Evolutionary conservation across 768 basidiomycete species (phyloP), one percentile per base, ranked within the genome.

Genomic region (Amanita pallidorosea): DNA sequence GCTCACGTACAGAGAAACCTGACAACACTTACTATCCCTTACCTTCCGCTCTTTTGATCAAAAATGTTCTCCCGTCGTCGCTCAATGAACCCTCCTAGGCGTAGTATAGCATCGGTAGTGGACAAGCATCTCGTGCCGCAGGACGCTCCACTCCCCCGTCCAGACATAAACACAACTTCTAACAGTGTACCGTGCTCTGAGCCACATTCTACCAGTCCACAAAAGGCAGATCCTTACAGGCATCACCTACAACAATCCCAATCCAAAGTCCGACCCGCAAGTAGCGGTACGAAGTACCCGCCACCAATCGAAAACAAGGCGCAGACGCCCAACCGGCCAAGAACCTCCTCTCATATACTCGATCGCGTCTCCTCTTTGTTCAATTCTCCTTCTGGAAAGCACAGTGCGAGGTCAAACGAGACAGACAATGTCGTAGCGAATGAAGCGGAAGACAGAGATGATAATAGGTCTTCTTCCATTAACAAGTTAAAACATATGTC

Each of bases 1-100:
- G 27, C 12, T 45, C 29, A 2, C 9, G 8, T 18, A 2, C 43
- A 25, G 13, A 43, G 42, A 43, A 22, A 13, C 25, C 23, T n/a
- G 29, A 41, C 25, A 22, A 25, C 17, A 15, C 13, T 20, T 1
- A 23, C 45, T 13, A 13, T 47, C 31, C 45, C 25, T 45, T 35
- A 11, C 31, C 18, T 9, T 23, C 9, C 17, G 5, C 37, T 38
- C 27, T 17, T 27, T 40, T 23, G 20, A 18, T 48, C 43, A 29
- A 18, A n/a, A 45, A 40, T 49, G 45, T 49, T 49, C 47, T 36
- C 34, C 36, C 47, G 47, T 40, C 47, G 47, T 49, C 47, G 47
- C 17, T 49, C 47, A 12, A 12, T 20, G 17, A 49, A 49, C 37
- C 37, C 47, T n/a, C 25, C 37, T 7, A 49, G 18, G 4, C 23